Conservation (phyloP, 768 basidiomycete genomes). For the Tricholoma furcatifolium region DNA sequence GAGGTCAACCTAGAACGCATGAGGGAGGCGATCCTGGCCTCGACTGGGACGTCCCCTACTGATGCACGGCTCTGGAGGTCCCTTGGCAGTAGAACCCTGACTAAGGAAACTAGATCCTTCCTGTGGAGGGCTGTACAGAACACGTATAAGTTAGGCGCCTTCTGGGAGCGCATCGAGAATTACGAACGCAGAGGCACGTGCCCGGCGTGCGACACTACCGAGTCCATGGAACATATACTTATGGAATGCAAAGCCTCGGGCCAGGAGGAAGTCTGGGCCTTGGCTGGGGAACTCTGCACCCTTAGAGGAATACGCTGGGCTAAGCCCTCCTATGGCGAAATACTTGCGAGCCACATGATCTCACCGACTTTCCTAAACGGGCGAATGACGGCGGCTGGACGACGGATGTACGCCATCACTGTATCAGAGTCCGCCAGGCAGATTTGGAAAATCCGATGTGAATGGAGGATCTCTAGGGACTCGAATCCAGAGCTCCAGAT, state of each 20-base stretch:
- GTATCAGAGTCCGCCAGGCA: constrained; percentile 27
- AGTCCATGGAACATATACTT: too few relatives aligned
- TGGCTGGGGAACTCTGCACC: constrained; percentile 7
- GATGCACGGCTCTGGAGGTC: constrained; percentile 12
- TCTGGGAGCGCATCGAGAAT: constrained; percentile 6
- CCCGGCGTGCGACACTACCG: constrained; percentile 14
- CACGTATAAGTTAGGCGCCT: too few relatives aligned
- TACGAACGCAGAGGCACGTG: constrained; percentile 15
- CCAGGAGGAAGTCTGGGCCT: constrained; percentile 18
- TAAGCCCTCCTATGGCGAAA: background rate
- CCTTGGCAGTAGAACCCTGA: constrained; percentile 2
- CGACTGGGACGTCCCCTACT: background rate
- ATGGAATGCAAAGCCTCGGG: constrained; percentile 24
- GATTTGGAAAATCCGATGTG: constrained; percentile 27
- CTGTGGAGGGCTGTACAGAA: constrained; percentile 24
- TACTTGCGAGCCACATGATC: background rate
- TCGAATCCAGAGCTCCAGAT: background rate
- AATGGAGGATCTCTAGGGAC: constrained; percentile 20
- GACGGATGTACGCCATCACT: constrained; percentile 21
- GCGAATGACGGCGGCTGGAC: background rate
- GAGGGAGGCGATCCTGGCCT: background rate
- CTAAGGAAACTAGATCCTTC: too few relatives aligned
- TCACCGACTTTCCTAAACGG: background rate
- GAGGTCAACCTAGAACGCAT: background rate
- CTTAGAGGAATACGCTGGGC: background rate